A percentile compares a stretch with the other conserved stretches of the same genome.
Evolutionary conservation across 345 rosid species (phyloP).

Genomic region (Lepidium aucheri): DNA sequence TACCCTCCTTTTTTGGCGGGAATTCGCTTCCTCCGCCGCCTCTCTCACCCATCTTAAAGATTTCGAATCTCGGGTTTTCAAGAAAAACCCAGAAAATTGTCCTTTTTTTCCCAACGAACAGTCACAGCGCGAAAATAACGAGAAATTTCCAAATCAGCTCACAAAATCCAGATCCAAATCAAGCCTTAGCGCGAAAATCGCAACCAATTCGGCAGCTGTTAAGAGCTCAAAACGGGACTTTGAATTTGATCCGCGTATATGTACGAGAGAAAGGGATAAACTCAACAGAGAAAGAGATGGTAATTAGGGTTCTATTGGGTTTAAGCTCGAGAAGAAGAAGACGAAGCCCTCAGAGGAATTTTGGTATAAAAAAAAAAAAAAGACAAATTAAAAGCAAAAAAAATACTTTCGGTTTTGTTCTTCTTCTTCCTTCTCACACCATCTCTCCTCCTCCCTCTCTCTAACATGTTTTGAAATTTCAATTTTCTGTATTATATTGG

Average conservation of each 20-base stretch:
- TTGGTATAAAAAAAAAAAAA: slow-evolving; percentile 7
- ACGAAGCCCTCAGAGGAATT: slow-evolving; percentile 12
- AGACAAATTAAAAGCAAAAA: not conserved
- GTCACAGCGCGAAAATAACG: slow-evolving; percentile 10
- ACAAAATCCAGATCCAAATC: slow-evolving; percentile 40
- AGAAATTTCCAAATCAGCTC: slow-evolving; percentile 29
- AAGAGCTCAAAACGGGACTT: slow-evolving; percentile 34
- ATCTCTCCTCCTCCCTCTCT: slow-evolving; percentile 86
- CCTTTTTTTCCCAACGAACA: not conserved
- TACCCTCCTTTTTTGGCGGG: slow-evolving; percentile 58
- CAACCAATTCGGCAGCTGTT: slow-evolving; percentile 18
- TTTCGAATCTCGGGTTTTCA: slow-evolving; percentile 18
- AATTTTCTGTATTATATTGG: slow-evolving; percentile 45
- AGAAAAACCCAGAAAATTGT: slow-evolving; percentile 5
- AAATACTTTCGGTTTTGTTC: slow-evolving; percentile 28
- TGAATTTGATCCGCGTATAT: slow-evolving; percentile 26
- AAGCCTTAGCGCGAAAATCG: slow-evolving; percentile 18
- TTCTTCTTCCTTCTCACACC: slow-evolving; percentile 22
- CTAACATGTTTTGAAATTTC: slow-evolving; percentile 82
- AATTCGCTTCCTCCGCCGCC: slow-evolving; percentile 49
- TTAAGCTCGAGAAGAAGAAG: slow-evolving; percentile 17
- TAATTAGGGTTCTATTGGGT: slow-evolving; percentile 24
- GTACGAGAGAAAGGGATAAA: slow-evolving; percentile 13
- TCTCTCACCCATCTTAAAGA: slow-evolving; percentile 55
- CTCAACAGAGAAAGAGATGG: not conserved